Conservation (phyloP, 768 basidiomycete species). For the Termitomyces sp. region DNA sequence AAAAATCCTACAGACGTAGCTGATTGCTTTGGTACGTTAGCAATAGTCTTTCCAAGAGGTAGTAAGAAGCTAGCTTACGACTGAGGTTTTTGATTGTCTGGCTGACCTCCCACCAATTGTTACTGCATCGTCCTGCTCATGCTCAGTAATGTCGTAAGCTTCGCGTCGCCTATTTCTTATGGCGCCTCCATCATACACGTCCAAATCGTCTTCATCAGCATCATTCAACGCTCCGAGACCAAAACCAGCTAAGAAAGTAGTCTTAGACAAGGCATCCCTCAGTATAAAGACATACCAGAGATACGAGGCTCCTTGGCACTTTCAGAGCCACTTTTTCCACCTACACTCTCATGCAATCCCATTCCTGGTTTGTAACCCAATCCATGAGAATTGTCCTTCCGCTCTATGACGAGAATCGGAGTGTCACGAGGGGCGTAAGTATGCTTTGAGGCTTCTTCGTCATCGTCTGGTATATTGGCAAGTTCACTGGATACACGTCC, state of each 20-base stretch:
- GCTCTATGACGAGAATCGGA: conserved; percentile 49
- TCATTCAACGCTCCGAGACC: conserved; percentile 89
- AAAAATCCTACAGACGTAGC: conserved; percentile 38
- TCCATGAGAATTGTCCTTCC: conserved; percentile 78
- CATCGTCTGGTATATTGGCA: conserved; percentile 46
- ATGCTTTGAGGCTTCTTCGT: conserved; percentile 84
- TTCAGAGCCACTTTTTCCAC: conserved; percentile 22
- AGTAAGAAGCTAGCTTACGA: conserved; percentile 22
- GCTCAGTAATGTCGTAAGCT: conserved; percentile 62
- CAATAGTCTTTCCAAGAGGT: background rate
- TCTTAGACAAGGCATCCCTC: background rate
- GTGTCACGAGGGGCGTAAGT: conserved; percentile 82
- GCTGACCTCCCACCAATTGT: conserved; percentile 31
- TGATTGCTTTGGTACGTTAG: conserved; percentile 30
- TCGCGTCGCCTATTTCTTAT: conserved; percentile 38
- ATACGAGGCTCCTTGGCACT: conserved; percentile 45
- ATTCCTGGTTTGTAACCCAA: conserved; percentile 73
- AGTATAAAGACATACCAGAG: conserved; percentile 35
- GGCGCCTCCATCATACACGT: conserved; percentile 62
- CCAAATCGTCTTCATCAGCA: conserved; percentile 89
- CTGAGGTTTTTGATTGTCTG: conserved; percentile 16
- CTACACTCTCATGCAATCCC: conserved; percentile 56
- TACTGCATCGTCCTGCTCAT: conserved; percentile 58
- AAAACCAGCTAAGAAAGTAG: conserved; percentile 59
- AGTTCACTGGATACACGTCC: conserved; percentile 24